Base-by-base conservation (phyloP, 306 rosid species). In the Albizia julibrissin region DNA sequence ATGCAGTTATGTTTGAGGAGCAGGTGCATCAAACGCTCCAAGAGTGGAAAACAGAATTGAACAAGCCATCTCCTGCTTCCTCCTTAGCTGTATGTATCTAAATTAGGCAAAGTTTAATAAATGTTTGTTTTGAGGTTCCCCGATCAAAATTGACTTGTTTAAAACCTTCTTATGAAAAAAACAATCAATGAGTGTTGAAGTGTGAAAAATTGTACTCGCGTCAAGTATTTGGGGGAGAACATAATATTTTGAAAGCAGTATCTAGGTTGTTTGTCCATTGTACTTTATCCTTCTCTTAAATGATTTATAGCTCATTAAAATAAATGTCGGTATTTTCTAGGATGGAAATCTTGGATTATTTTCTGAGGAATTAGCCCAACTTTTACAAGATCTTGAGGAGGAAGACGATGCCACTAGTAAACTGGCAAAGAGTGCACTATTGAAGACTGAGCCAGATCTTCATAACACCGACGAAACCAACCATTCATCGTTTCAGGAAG, bases 341-440 rank as follows among this genome's bases (percentile, higher is more conserved):
- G 95, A 91, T 71, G 97, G 91, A 69, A 91, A 92, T 85, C 87
- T 89, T 80, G 98, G 90, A 66, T 88, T 93, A 10, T 95, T 93
- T 87, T 56, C 98, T 0, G 89, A 89, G 11, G 98, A 91, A 80
- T 86, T 89, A 50, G 95, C 87, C 56, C 92, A 89, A 70, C 85
- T 95, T 52, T 77, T 95, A 90, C 98, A 91, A 87, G 90, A 75
- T 26, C 83, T 86, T 29, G 97, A 91, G 72, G 99, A 91, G 89
- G 91, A 91, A 69, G 99, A 95, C 82, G 97, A 95, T 75, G 99
- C 97, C 54, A 90, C 87, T 69, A 93, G 99, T 86, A 93, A 95
- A 39, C 88, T 95, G 79, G 92, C 91, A 64, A 94, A 91, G 69
- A 92, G 86, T 67, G 84, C 8, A 47, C 76, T 73, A 14, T 78